Percentiles rank a stretch among this genome's conserved stretches.
Conservation (phyloP, 148 eudicot genomes). For the Amaranthus hypochondriacus region DNA sequence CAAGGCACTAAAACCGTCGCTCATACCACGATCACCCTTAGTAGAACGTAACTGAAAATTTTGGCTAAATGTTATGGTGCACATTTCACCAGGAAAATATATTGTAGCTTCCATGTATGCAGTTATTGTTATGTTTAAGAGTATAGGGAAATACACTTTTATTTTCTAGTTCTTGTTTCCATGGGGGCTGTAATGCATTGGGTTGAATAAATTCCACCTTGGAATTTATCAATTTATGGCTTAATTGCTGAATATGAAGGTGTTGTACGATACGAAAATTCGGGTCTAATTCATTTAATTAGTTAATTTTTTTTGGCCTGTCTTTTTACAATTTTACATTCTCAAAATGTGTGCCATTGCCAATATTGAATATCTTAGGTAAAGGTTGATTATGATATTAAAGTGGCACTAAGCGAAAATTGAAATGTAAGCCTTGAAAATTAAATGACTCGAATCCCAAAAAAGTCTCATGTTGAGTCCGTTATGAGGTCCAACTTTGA, state of each 20-base stretch:
- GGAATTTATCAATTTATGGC: conserved; percentile 39
- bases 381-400: too few species aligned
- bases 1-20: conserved; percentile 61
- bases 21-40: conserved; percentile 80
- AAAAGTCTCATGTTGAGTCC: too few species aligned
- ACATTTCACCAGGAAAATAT: conserved; percentile 3
- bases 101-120: conserved; percentile 36
- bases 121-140: conserved; percentile 17
- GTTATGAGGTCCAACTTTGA: too few species aligned
- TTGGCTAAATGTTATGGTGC: conserved; percentile 4
- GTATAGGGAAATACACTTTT: conserved; percentile 5
- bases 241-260: neutral
- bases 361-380: too few species aligned
- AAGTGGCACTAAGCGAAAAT: too few species aligned
- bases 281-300: too few species aligned
- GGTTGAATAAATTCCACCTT: conserved; percentile 47
- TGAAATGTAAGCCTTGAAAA: too few species aligned
- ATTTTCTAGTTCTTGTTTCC: neutral
- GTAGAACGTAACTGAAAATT: conserved; percentile 50
- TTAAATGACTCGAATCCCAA: too few species aligned
- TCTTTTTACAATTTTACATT: too few species aligned
- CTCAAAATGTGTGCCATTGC: too few species aligned
- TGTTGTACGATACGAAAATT: conserved; percentile 1
- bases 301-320: too few species aligned
- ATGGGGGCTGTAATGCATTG: conserved; percentile 10